A percentile compares a stretch with the other conserved stretches of the same genome.
Conservation (phyloP, 768 basidiomycete genomes). For the Termitomyces sp. region DNA sequence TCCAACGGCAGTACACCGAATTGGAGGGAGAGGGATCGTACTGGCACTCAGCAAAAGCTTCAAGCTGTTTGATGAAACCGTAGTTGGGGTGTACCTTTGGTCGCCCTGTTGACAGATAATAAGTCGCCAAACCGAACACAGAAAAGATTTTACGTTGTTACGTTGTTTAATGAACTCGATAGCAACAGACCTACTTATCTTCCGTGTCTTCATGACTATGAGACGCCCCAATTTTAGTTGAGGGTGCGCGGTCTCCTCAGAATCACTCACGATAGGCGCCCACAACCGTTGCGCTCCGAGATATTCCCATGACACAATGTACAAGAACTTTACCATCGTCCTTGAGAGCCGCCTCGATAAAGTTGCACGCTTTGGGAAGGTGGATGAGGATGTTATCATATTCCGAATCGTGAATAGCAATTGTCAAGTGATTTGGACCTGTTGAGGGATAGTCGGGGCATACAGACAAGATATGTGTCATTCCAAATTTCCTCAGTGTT, state of each 20-base stretch:
- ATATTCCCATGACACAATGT: conserved; percentile 74
- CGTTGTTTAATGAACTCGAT: conserved; percentile 46
- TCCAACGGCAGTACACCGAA: conserved; percentile 54
- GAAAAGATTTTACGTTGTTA: conserved; percentile 37
- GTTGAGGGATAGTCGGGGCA: conserved; percentile 51
- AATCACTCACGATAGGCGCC: conserved; percentile 51
- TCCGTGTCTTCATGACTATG: conserved; percentile 35
- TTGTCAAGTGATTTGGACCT: conserved; percentile 34
- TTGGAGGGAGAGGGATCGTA: conserved; percentile 41
- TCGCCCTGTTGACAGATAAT: conserved; percentile 21
- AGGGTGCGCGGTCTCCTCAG: too few species aligned
- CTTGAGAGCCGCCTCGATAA: conserved; percentile 57
- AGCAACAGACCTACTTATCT: conserved; percentile 39
- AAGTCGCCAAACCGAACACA: conserved; percentile 5
- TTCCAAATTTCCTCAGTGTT: conserved; percentile 29
- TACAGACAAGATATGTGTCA: conserved; percentile 55
- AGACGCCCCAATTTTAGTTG: too few species aligned
- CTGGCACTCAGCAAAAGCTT: conserved; percentile 48
- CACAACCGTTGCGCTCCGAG: conserved; percentile 60
- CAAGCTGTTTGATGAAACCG: conserved; percentile 57
- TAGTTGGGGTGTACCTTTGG: conserved; percentile 44
- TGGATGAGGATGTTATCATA: conserved; percentile 60
- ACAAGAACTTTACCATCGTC: conserved; percentile 58
- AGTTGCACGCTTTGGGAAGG: conserved; percentile 53
- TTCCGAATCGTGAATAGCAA: conserved; percentile 42